phyloP scores from a whole-genome alignment of 441 rosid species.

The Pelargonium fulgidum region DNA sequence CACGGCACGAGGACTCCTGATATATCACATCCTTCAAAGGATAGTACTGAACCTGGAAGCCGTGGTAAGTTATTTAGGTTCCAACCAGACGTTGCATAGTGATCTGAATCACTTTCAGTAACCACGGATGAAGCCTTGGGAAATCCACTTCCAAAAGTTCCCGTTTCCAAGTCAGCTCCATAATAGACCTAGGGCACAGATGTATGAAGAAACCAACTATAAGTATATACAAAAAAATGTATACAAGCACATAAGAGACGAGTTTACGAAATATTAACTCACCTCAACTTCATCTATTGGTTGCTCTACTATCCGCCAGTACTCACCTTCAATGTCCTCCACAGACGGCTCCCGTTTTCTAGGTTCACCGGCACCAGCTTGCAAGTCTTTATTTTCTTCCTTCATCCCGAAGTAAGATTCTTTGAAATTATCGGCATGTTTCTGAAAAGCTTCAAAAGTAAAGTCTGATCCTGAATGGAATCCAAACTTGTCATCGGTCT shows the following conservation, averaged over 20 bases:
- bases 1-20: slow-evolving; percentile 98
- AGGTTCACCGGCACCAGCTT: too few species aligned
- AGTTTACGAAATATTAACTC: slow-evolving; percentile 15
- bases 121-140: slow-evolving; percentile 50
- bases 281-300: slow-evolving; percentile 96
- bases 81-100: slow-evolving; percentile 87
- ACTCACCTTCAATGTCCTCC: slow-evolving; percentile 88
- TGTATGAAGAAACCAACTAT: background rate
- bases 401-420: slow-evolving; percentile 62
- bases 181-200: slow-evolving; percentile 62
- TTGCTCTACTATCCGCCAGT: slow-evolving; percentile 97
- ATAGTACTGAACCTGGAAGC: slow-evolving; percentile 88
- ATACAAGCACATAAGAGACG: background rate
- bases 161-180: slow-evolving; percentile 99
- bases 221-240: slow-evolving; percentile 10
- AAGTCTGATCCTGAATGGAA: slow-evolving; percentile 94
- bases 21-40: slow-evolving; percentile 83
- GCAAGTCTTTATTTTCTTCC: slow-evolving; percentile 8
- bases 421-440: slow-evolving; percentile 84
- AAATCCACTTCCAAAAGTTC: slow-evolving; percentile 94
- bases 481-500: slow-evolving; percentile 66
- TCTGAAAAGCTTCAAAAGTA: slow-evolving; percentile 68
- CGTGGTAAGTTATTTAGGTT: slow-evolving; percentile 93
- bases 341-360: slow-evolving; percentile 45
- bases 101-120: slow-evolving; percentile 35